Base-by-base conservation (phyloP, 129 eudicot genomes). In the Dittrichia graveolens region DNA sequence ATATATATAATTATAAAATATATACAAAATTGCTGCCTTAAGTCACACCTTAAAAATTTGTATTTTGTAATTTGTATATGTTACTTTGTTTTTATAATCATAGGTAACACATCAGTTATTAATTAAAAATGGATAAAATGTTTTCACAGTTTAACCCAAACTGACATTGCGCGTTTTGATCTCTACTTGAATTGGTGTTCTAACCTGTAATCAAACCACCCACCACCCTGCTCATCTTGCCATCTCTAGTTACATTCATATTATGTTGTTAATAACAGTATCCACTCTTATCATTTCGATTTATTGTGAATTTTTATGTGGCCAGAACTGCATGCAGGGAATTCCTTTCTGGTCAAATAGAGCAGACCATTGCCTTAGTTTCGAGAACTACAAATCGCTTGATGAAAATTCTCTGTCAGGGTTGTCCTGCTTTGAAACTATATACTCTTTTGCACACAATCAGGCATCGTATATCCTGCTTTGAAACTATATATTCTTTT, bases 331-430 rank as follows among this genome's bases (percentile, higher is more conserved):
- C 76, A 83, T 88, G 60, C 55, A 83, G 66, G 92, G 91, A 67
- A 24, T 85, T 82, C 52, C 75, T 88, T 71, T 85, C 85, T 16
- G 97, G 82, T 61, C 77, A 82, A 53, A 76, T 88, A 10, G 95
- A 86, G 80, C 79, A 85, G 68, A 76, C 74, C 75, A 78, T 91
- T 40, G 79, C 92, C 45, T 45, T 84, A 45, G 88, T 82, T 46
- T 88, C 46, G 95, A 91, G 75, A 88, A 91, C 73, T 91, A 88
- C 78, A 88, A 91, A 71, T 85, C 95, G 19, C 83, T 91, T 40
- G 95, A 91, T 73, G 95, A 91, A 74, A 53, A 71, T 31, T 80
- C 85, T 5, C 76, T 76, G 3, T 83, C 88, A 5, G 97, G 95
- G n/a, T 72, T 91, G 18, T 71, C n/a, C n/a, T n/a, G n/a, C n/a